Conservation (phyloP, 345 rosid genomes). For the Ceriops decandra region DNA sequence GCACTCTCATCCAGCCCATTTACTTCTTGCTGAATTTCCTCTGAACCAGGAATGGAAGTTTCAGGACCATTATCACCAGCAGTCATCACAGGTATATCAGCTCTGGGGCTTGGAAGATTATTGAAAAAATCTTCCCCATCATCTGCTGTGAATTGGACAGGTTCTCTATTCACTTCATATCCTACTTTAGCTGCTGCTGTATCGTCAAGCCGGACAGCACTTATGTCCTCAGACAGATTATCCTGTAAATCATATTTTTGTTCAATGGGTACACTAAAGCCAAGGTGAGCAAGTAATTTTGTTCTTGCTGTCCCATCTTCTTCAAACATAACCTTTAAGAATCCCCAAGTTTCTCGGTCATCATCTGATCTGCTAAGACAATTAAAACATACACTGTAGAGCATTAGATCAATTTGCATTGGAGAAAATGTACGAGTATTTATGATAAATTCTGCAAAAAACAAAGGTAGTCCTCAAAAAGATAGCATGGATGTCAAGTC, state of each 20-base stretch:
- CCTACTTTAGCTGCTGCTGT: constrained; percentile 36
- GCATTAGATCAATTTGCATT: constrained; percentile 8
- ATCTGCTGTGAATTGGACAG: constrained; percentile 53
- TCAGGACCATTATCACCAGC: constrained; percentile 42
- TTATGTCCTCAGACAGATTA: constrained; percentile 50
- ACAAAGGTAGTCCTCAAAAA: neutral
- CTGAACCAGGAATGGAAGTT: constrained; percentile 31
- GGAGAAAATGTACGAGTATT: neutral
- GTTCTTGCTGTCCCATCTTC: constrained; percentile 90
- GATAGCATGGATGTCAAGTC: neutral
- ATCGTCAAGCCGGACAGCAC: constrained; percentile 50
- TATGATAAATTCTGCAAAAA: neutral
- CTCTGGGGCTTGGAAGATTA: constrained; percentile 89
- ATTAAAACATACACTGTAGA: neutral
- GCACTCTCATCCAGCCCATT: constrained; percentile 57
- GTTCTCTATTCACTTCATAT: constrained; percentile 39
- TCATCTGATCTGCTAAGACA: constrained; percentile 56
- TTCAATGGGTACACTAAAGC: constrained; percentile 65
- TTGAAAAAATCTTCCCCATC: constrained; percentile 96
- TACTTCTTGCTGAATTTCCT: constrained; percentile 44
- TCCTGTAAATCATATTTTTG: constrained; percentile 44
- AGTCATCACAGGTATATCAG: constrained; percentile 59
- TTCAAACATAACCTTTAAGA: constrained; percentile 92
- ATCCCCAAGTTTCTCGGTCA: constrained; percentile 90
- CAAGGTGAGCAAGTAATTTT: constrained; percentile 85